Base-by-base conservation (phyloP, 179 eudicot genomes). In the Dionaea muscipula region DNA sequence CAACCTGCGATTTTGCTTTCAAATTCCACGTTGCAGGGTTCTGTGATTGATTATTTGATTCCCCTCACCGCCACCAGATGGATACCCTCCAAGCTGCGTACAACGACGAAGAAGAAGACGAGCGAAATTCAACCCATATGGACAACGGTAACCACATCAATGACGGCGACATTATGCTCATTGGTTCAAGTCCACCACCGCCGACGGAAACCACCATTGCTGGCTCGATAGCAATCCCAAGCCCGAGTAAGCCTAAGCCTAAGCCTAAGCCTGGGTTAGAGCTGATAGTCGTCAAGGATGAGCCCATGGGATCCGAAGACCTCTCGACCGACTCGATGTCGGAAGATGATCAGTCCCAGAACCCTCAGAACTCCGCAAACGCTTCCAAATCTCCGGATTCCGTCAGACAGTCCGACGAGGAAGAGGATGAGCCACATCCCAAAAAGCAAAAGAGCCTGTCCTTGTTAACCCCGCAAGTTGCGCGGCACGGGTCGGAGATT, bases 371-470 rank as follows among this genome's bases (percentile, higher is more conserved):
- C 46, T 73, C 15, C 67, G 77, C 2, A 70, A 66, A 25, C 38
- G 59, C 33, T 36, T 40, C 11, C 9, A 36, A 24, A 14, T 55
- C 28, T 33, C 65, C 47, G 53, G 71, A 49, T 58, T 55, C 37
- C 46, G 45, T 15, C 58, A 64, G 8, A 19, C 23, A 9, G n/a
- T 47, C 45, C 14, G 81, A 72, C 1, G 75, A 74, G 3, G 78
- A 76, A 23, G 66, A 58, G 5, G 73, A 68, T 14, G 68, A 58
- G 12, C 55, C 70, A 1, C 65, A 67, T 2, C 53, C 63, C 1
- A 78, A 80, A 65, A 81, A 76, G 59, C 82, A 63, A 61, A 81
- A 74, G 57, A 68, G 47, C 1, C 50, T 78, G 0, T 56, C 81
- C 0, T 48, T 63, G 7, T 26, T 63, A 3, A 57, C 59, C 18